Conservation (phyloP, 2,329 filamentous ascomycete genomes). For the Dactylellina haptotyla region DNA sequence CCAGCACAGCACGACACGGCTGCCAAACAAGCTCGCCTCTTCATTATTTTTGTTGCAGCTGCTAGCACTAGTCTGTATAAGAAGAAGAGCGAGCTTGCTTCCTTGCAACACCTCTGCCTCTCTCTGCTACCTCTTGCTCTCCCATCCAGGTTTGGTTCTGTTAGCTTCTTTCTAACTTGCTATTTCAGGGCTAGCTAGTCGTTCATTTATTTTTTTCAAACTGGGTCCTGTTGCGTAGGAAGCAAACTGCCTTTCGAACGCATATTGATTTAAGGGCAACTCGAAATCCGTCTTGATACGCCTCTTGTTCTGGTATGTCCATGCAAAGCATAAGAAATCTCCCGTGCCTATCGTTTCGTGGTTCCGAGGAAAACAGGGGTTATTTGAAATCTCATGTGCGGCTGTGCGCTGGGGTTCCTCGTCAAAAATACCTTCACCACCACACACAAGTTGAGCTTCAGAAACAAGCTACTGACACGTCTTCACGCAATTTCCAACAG, state of each 20-base stretch:
- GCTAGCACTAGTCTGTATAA: constrained; percentile 35
- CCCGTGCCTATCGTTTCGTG: constrained; percentile 38
- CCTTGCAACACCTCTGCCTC: constrained; percentile 13
- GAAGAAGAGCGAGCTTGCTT: constrained; percentile 16
- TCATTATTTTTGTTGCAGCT: constrained; percentile 14
- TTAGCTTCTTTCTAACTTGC: constrained; percentile 48
- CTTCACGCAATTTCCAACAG: constrained; percentile 15
- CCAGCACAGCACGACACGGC: background rate
- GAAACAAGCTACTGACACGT: constrained; percentile 7
- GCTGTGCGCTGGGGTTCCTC: constrained; percentile 14
- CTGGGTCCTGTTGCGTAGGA: constrained; percentile 28
- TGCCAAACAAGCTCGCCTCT: constrained; percentile 12
- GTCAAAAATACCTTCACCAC: constrained; percentile 26
- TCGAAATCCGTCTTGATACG: constrained; percentile 5
- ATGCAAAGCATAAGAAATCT: constrained; percentile 25
- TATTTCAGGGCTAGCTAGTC: constrained; percentile 37
- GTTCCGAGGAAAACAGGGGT: constrained; percentile 51
- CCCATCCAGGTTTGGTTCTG: constrained; percentile 14
- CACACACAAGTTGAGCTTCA: background rate
- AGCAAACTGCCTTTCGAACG: constrained; percentile 13
- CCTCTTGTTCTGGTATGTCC: constrained; percentile 43
- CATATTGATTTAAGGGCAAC: constrained; percentile 1
- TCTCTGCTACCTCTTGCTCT: no score
- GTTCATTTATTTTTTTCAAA: constrained; percentile 40
- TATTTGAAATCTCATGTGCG: constrained; percentile 48